Percentiles rank a stretch among this genome's conserved stretches.
Evolutionary conservation across 2,329 filamentous ascomycete genomes (phyloP).

Genomic region (Dothistroma septosporum): DNA sequence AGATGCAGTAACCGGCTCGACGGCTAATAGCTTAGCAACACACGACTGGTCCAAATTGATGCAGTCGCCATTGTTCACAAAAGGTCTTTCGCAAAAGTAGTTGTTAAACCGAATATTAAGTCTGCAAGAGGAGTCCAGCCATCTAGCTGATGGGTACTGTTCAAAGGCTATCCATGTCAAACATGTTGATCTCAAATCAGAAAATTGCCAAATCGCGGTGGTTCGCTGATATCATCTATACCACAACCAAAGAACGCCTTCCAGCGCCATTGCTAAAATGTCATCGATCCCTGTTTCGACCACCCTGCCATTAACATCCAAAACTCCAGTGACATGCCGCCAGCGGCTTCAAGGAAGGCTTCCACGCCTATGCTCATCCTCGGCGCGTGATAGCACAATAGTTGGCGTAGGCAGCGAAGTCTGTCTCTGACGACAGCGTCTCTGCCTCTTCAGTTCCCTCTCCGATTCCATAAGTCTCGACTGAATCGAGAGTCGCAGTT

Average conservation of each 20-base stretch:
- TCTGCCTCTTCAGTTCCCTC: slow-evolving; percentile 45
- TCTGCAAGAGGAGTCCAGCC: no score
- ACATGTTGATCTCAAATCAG: not conserved
- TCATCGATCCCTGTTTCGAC: not conserved
- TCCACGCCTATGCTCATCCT: slow-evolving; percentile 25
- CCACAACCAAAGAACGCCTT: slow-evolving; percentile 2
- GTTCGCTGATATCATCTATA: slow-evolving; percentile 2
- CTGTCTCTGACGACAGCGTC: slow-evolving; percentile 15
- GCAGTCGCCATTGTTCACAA: slow-evolving; percentile 17
- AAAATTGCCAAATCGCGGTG: not conserved
- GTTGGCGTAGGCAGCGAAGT: slow-evolving; percentile 19
- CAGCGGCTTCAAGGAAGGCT: slow-evolving; percentile 16
- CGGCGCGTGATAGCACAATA: slow-evolving; percentile 12
- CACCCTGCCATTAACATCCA: not conserved
- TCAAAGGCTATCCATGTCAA: not conserved
- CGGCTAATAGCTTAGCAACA: slow-evolving; percentile 15
- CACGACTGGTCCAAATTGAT: slow-evolving; percentile 19
- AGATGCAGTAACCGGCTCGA: slow-evolving; percentile 13
- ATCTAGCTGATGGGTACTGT: not conserved
- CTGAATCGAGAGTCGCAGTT: slow-evolving; percentile 50
- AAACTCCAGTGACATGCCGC: not conserved
- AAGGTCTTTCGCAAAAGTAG: slow-evolving; percentile 19
- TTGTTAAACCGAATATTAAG: no score
- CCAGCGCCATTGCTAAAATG: slow-evolving; percentile 4
- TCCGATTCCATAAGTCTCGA: slow-evolving; percentile 52